Evolutionary conservation across 148 eudicot species (phyloP).

Genomic region (Amaranthus palmeri): DNA sequence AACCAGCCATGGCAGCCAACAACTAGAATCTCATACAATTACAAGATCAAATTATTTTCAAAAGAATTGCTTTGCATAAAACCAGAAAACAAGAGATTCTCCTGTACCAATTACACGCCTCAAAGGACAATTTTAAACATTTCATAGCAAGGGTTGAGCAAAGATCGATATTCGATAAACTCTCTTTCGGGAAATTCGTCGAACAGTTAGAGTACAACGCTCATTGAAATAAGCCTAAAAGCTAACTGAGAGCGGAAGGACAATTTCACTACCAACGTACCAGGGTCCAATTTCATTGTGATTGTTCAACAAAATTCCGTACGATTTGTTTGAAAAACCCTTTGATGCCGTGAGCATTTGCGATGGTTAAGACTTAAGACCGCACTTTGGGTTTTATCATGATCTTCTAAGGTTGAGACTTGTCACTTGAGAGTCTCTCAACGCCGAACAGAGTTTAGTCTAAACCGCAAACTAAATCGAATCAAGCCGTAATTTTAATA

Average conservation of each 20-base stretch:
- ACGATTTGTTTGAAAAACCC: not conserved
- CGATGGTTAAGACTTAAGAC: too few relatives aligned
- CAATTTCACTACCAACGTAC: not conserved
- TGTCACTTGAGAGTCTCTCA: too few relatives aligned
- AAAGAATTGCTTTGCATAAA: not conserved
- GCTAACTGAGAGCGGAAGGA: not conserved
- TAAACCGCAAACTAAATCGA: too few relatives aligned
- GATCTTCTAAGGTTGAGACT: too few relatives aligned
- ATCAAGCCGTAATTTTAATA: too few relatives aligned
- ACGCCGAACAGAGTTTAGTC: too few relatives aligned
- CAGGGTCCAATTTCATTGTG: too few relatives aligned
- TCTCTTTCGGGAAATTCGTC: not conserved
- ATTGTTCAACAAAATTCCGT: too few relatives aligned
- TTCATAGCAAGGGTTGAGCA: not conserved
- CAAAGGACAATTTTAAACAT: not conserved
- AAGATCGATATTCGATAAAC: not conserved
- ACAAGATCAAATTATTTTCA: not conserved
- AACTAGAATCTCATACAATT: not conserved
- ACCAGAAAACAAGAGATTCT: not conserved
- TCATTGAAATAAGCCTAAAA: not conserved
- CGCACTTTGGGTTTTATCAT: too few relatives aligned
- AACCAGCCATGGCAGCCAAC: not conserved
- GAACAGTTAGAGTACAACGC: not conserved
- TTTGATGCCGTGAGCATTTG: too few relatives aligned
- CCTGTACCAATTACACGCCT: not conserved